phyloP scores from a whole-genome alignment of 2,329 filamentous ascomycete genomes.

The Ophiostoma sp. region DNA sequence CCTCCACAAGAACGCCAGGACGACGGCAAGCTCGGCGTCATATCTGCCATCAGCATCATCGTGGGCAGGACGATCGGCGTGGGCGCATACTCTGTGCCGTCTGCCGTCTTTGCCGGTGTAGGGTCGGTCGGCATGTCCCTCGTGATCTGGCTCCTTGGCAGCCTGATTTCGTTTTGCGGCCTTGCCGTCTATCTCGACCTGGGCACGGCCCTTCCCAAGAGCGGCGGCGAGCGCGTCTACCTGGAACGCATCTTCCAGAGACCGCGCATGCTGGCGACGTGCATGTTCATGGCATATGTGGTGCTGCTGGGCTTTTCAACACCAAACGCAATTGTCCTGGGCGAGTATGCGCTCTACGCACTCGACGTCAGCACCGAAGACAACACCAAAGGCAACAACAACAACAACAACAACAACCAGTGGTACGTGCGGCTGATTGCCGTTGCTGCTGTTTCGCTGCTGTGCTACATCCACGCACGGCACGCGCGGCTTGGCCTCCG shows the following conservation, averaged over 20 bases:
- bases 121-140: conserved; percentile 4
- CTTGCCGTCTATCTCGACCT: conserved; percentile 26
- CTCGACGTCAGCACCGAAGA: not conserved
- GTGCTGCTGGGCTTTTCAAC: conserved; percentile 4
- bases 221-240: conserved; percentile 50
- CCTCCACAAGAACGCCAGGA: not conserved
- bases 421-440: not conserved
- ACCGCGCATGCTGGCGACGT: conserved; percentile 47
- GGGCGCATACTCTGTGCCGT: conserved; percentile 3
- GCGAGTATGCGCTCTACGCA: not conserved
- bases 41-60: not conserved
- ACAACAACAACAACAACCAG: not conserved
- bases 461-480: conserved; percentile 1
- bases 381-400: not conserved
- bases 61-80: not conserved
- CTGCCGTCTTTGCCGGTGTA: not conserved
- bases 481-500: not conserved
- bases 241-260: conserved; percentile 49
- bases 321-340: not conserved
- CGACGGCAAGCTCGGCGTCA: not conserved
- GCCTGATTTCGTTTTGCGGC: not conserved
- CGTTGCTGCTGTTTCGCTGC: not conserved
- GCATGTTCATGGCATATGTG: not conserved
- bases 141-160: not conserved
- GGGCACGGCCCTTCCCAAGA: conserved; percentile 41